Conservation (phyloP, 192 early-diverging fungal genomes). For the Backusella tarrabulga region DNA sequence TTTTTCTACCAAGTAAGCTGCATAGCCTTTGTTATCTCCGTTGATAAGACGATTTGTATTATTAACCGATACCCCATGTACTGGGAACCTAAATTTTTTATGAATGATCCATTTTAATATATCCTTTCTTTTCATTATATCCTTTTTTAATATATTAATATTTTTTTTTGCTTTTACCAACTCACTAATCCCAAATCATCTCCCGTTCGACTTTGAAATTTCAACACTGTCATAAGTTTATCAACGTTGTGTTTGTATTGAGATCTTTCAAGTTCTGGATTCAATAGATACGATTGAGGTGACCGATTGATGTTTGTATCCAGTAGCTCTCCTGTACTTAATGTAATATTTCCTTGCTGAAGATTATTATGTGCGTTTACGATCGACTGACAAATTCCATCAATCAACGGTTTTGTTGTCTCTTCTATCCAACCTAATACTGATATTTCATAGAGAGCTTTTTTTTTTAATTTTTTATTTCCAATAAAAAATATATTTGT, state of each 20-base stretch:
- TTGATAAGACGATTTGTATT: conserved; percentile 28
- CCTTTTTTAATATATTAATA: not conserved
- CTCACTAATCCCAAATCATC: conserved; percentile 23
- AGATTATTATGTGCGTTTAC: conserved; percentile 23
- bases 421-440: conserved; percentile 27
- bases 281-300: conserved; percentile 21
- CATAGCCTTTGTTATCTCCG: conserved; percentile 35
- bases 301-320: conserved; percentile 33
- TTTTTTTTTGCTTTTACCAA: conserved; percentile 17
- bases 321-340: conserved; percentile 17
- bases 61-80: conserved; percentile 29
- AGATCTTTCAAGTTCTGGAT: conserved; percentile 23
- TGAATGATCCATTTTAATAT: not conserved
- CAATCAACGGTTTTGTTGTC: conserved; percentile 17
- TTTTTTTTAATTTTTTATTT: not conserved
- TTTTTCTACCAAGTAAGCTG: conserved; percentile 22
- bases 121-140: not conserved
- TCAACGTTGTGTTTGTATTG: conserved; percentile 29
- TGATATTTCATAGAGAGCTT: conserved; percentile 26
- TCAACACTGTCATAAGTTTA: conserved; percentile 28
- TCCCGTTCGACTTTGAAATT: conserved; percentile 13
- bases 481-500: not conserved
- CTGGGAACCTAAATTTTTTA: conserved; percentile 22
- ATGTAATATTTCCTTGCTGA: not conserved
- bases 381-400: conserved; percentile 26